phyloP scores from a whole-genome alignment of 306 rosid genomes.

The Corylus americana region DNA sequence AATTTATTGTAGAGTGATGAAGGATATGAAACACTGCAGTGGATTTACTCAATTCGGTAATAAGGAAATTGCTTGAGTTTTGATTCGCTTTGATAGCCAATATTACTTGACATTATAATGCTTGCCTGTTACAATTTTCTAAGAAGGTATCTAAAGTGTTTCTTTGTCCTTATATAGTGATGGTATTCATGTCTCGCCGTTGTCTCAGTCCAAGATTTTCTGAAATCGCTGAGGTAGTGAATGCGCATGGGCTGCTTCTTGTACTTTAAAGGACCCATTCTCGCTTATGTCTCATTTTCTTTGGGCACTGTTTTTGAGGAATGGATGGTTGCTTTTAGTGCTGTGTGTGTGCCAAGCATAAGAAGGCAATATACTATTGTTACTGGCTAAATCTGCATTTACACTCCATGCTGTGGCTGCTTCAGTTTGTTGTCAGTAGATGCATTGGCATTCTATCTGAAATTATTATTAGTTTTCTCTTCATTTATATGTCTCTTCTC shows the following conservation, averaged over 20 bases:
- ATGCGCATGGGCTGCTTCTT: background rate
- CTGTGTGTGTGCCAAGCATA: background rate
- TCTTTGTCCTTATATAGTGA: background rate
- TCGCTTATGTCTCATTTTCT: background rate
- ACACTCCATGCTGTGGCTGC: background rate
- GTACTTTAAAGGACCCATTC: background rate
- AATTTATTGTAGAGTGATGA: constrained; percentile 1
- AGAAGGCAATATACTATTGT: background rate
- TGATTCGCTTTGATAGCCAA: background rate
- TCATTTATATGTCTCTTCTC: background rate
- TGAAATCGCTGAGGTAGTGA: background rate
- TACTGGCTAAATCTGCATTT: background rate
- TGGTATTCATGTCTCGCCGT: background rate
- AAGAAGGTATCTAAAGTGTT: background rate
- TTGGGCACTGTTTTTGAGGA: background rate
- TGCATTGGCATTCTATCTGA: background rate
- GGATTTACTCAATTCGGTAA: background rate
- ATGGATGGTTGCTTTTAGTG: background rate
- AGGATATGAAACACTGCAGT: constrained; percentile 10
- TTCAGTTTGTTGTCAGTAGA: background rate
- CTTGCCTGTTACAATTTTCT: background rate
- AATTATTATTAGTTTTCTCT: background rate
- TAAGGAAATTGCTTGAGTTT: background rate
- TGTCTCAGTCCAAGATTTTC: background rate
- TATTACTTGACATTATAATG: background rate